These are phyloP conservation scores for maize (Zea mays) DNA, from an alignment of 176 grass and related monocot genomes.

Conservation along the genomic window DNA sequence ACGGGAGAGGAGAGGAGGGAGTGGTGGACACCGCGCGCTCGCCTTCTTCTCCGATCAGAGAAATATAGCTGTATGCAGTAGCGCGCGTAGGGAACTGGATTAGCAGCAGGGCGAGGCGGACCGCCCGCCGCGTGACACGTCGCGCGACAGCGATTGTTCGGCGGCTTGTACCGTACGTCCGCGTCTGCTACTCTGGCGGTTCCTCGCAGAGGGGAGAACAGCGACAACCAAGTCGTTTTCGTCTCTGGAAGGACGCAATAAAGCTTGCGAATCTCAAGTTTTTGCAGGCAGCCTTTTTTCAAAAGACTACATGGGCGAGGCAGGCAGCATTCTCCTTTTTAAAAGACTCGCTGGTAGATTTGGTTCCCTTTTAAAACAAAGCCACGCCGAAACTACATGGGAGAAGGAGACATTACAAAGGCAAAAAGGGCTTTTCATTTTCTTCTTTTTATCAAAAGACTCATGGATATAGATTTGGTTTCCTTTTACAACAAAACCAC, in stretches of 20 bases:
- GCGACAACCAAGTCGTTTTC: neutral
- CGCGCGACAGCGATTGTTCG: constrained; percentile 22
- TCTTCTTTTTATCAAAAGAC: too few species aligned
- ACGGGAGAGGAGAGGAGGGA: too few species aligned
- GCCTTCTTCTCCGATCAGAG: too few species aligned
- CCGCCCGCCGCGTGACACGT: constrained; percentile 30
- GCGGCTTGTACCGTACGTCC: neutral
- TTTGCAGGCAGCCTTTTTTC: neutral
- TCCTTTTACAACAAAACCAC: too few species aligned
- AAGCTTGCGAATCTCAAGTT: neutral
- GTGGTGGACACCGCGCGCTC: too few species aligned
- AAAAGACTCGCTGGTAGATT: neutral
- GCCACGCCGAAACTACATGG: neutral
- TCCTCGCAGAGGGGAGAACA: neutral
- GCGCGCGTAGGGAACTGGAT: neutral
- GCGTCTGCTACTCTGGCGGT: neutral
- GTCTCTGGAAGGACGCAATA: neutral
- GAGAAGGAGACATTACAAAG: neutral
- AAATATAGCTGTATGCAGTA: neutral
- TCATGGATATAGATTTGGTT: too few species aligned
- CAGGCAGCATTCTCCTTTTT: neutral
- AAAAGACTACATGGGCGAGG: too few species aligned
- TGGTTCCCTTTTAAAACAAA: neutral
- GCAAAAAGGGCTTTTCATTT: neutral
- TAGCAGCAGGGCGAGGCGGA: neutral